Evolutionary conservation across 2,329 filamentous ascomycete species (phyloP), one percentile per base, ranked within the genome.

Genomic region (Trichoderma afroharzianum): DNA sequence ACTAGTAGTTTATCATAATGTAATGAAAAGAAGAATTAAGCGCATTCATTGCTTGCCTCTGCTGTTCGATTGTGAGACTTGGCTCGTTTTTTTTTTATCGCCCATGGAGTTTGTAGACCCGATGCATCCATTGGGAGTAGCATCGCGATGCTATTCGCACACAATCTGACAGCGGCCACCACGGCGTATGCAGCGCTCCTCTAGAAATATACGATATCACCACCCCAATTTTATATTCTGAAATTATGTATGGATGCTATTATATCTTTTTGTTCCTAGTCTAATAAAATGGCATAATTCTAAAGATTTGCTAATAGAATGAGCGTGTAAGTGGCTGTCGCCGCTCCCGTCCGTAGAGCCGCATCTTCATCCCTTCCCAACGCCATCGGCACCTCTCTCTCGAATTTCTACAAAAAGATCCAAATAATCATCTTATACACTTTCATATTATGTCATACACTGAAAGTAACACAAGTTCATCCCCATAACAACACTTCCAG

Each of bases 71-170:
- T 43, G 15, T 43, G 15, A 1, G 7, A 9, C 9, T 4, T 43
- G 15, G 39, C 15, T 43, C 15, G 18, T 0, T 5, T 43, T 43
- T 43, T 39, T 18, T 39, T 39, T 39, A 18, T 39, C 36, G 15
- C 15, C 36, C 18, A 0, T 18, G 36, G 1, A 39, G 1, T 8
- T 18, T 3, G 36, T 39, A 39, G 36, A 39, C 6, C 15, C 3
- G 15, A 18, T 39, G 36, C 36, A 39, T 39, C 36, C 15, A 18
- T 39, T 39, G 18, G 36, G 3, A 2, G 36, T 7, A 39, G 36
- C 36, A 24, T n/a, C 18, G 47, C 43, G 64, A 68, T 24, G 53
- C 64, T 68, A 47, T 58, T 59, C 47, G 3, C 63, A 39, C 11
- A 8, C 30, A 18, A n/a, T 11, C 24, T 55, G 21, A 24, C 50